phyloP scores from a whole-genome alignment of 1,284 basidiomycete genomes.

The Cryptococcus depauperatus region DNA sequence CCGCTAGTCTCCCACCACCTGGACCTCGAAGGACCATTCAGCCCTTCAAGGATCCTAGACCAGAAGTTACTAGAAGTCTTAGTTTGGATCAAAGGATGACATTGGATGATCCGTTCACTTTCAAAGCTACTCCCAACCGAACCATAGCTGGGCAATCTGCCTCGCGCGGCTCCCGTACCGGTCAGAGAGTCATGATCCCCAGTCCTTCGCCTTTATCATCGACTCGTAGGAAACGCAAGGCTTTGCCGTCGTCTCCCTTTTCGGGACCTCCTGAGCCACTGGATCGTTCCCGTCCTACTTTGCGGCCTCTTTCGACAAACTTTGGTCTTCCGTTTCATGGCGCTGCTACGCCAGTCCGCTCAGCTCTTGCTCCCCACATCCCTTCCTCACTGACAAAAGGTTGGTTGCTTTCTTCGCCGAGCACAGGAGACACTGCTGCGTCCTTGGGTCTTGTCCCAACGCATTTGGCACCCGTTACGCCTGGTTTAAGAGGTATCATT shows the following conservation, averaged over 20 bases:
- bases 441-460: conserved; percentile 14
- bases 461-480: conserved; percentile 14
- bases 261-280: not conserved
- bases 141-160: not conserved
- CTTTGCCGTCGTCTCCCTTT: conserved; percentile 6
- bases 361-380: not conserved
- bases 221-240: conserved; percentile 11
- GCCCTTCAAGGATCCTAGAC: conserved; percentile 16
- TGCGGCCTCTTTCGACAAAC: conserved; percentile 1
- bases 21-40: conserved; percentile 3
- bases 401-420: conserved; percentile 15
- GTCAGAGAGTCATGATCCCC: conserved; percentile 7
- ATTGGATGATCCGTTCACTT: conserved; percentile 11
- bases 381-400: conserved; percentile 8
- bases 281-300: not conserved
- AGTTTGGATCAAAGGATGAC: conserved; percentile 6
- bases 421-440: conserved; percentile 9
- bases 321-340: not conserved
- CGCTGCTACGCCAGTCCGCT: conserved; percentile 1
- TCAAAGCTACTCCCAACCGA: conserved; percentile 2
- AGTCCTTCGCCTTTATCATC: conserved; percentile 12
- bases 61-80: conserved; percentile 11
- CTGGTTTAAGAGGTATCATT: conserved; percentile 13
- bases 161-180: not conserved
- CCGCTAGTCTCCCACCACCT: not conserved